Conservation (phyloP, 352 stramenopile species). For the Phytophthora uliginosa region DNA sequence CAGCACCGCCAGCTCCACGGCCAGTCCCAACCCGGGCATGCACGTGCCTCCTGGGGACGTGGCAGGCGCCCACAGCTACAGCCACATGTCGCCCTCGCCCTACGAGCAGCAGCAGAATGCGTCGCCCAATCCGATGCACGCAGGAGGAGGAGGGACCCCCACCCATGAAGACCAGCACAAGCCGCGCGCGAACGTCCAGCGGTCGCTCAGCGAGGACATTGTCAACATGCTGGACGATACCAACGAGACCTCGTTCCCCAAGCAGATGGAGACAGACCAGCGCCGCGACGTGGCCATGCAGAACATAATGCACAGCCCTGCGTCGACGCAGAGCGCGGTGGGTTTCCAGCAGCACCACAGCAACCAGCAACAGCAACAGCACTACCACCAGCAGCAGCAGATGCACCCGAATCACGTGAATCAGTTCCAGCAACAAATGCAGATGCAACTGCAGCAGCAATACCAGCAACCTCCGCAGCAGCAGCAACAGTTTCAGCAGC, state of each 20-base stretch:
- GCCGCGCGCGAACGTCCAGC: conserved; percentile 52
- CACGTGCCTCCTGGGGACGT: conserved; percentile 17
- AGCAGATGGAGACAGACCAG: conserved; percentile 36
- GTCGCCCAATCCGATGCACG: conserved; percentile 17
- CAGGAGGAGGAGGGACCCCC: not conserved
- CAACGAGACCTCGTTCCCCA: conserved; percentile 47
- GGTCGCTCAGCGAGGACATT: conserved; percentile 83
- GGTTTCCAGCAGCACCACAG: conserved; percentile 23
- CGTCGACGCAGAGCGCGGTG: conserved; percentile 16
- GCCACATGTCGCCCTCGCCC: conserved; percentile 1
- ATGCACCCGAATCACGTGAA: conserved; percentile 21
- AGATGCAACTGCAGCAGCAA: conserved; percentile 31
- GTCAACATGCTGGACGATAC: conserved; percentile 77
- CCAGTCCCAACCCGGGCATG: conserved; percentile 30
- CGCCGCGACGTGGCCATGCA: conserved; percentile 31
- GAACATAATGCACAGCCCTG: conserved; percentile 27
- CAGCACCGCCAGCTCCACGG: conserved; percentile 39
- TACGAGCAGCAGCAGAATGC: conserved; percentile 38
- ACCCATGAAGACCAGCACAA: conserved; percentile 30
- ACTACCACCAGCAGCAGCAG: conserved; percentile 35
- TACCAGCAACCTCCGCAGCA: conserved; percentile 12
- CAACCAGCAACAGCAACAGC: conserved; percentile 16
- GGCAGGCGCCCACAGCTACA: not conserved
- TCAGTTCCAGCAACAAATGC: conserved; percentile 34
- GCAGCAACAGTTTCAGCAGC: conserved; percentile 34